Percentiles rank a stretch among this genome's conserved stretches.
Evolutionary conservation across 2,329 filamentous ascomycete species (phyloP).

Genomic region (Neofusicoccum cordaticola): DNA sequence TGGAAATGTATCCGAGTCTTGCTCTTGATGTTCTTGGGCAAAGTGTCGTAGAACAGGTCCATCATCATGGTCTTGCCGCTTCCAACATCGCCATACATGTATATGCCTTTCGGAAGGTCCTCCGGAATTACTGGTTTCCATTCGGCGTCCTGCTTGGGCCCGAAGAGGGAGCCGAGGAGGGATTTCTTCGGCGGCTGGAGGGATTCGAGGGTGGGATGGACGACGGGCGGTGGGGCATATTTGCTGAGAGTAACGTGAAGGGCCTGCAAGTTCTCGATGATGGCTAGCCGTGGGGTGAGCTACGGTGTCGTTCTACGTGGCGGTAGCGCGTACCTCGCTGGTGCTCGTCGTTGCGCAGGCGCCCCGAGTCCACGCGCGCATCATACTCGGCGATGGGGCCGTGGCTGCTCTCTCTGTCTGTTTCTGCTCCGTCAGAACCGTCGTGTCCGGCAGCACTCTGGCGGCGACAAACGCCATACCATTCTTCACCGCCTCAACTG

Average conservation of each 20-base stretch:
- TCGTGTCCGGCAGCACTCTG: background rate
- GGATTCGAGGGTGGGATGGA: conserved; percentile 74
- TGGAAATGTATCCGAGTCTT: conserved; percentile 98
- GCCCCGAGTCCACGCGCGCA: conserved; percentile 68
- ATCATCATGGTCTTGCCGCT: conserved; percentile 99
- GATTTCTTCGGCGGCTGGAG: conserved; percentile 54
- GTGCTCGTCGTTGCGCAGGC: conserved; percentile 81
- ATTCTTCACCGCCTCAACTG: conserved; percentile 8
- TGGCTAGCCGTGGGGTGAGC: conserved; percentile 52
- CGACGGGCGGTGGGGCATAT: conserved; percentile 71
- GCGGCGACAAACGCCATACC: background rate
- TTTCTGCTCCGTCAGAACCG: background rate
- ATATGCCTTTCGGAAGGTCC: conserved; percentile 82
- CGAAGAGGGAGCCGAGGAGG: conserved; percentile 62
- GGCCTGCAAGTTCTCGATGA: conserved; percentile 85
- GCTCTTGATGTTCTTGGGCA: conserved; percentile 72
- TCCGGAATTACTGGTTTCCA: conserved; percentile 57
- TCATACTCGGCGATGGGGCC: conserved; percentile 91
- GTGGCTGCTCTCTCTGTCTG: background rate
- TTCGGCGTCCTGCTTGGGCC: conserved; percentile 42
- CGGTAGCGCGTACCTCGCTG: conserved; percentile 67
- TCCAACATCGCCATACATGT: conserved; percentile 94
- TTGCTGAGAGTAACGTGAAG: conserved; percentile 76
- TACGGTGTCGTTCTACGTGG: background rate
- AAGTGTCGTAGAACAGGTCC: conserved; percentile 94